Evolutionary conservation across 2,329 filamentous ascomycete genomes (phyloP).

Genomic region (Neofusicoccum cordaticola): DNA sequence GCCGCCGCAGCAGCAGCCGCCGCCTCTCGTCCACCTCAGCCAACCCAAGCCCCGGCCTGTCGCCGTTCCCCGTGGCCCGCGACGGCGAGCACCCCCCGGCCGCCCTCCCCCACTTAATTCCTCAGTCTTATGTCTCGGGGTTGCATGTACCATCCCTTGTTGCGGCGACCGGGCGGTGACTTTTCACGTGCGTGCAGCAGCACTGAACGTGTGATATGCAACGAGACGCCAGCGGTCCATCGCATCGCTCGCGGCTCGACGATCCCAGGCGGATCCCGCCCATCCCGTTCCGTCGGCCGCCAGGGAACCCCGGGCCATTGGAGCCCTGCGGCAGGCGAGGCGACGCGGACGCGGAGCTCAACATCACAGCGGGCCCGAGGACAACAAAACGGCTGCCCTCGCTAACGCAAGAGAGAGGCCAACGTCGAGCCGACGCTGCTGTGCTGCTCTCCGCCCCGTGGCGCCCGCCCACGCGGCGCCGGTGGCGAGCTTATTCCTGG

Average conservation of each 20-base stretch:
- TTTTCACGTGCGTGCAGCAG: neutral
- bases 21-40: neutral
- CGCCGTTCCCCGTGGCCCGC: neutral
- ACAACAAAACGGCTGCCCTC: too few relatives aligned
- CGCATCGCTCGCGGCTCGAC: neutral
- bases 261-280: constrained; percentile 6
- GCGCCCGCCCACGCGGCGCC: neutral
- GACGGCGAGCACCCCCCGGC: too few relatives aligned
- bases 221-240: neutral
- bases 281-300: neutral
- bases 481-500: constrained; percentile 3
- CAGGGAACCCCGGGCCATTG: neutral
- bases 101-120: neutral
- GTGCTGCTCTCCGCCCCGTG: neutral
- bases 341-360: neutral
- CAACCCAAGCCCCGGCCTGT: neutral
- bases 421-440: neutral
- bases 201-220: neutral
- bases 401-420: neutral
- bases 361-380: neutral
- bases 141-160: neutral
- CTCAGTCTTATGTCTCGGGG: neutral
- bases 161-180: neutral
- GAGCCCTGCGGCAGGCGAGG: neutral
- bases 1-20: neutral